Conservation (phyloP, 208 protist genomes). For the Zelonia costaricensis region DNA sequence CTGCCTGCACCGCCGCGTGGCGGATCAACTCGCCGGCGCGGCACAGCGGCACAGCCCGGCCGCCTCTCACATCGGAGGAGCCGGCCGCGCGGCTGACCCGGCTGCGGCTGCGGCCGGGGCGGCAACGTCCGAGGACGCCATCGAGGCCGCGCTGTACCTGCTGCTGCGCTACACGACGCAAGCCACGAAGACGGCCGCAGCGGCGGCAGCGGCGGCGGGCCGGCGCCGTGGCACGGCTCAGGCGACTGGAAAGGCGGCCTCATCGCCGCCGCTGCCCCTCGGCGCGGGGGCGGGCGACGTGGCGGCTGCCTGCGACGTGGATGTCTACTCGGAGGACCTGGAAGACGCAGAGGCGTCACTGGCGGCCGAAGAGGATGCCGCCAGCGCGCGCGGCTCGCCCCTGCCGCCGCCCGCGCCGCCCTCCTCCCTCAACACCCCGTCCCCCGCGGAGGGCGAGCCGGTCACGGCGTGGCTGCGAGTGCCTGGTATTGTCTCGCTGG, state of each 20-base stretch:
- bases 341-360: constrained; percentile 5
- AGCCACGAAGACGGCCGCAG: background rate
- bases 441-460: too few relatives aligned
- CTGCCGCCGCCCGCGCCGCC: background rate
- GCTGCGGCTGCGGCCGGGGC: constrained; percentile 1
- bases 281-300: too few relatives aligned
- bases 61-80: too few relatives aligned
- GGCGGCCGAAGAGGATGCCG: constrained; percentile 13
- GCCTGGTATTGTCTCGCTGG: constrained; percentile 34
- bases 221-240: too few relatives aligned
- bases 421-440: background rate
- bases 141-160: constrained; percentile 22
- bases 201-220: background rate
- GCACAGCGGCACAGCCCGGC: too few relatives aligned
- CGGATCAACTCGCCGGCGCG: constrained; percentile 10
- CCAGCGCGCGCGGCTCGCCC: background rate
- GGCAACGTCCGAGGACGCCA: constrained; percentile 12
- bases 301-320: constrained; percentile 6
- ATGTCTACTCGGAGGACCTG: constrained; percentile 8
- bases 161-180: constrained; percentile 11
- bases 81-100: too few relatives aligned
- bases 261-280: too few relatives aligned
- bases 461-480: constrained; percentile 26
- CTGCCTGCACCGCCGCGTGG: constrained; percentile 23
- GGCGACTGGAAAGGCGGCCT: too few relatives aligned